phyloP scores from a whole-genome alignment of 768 basidiomycete genomes.

The Leccinum aurantiacum region DNA sequence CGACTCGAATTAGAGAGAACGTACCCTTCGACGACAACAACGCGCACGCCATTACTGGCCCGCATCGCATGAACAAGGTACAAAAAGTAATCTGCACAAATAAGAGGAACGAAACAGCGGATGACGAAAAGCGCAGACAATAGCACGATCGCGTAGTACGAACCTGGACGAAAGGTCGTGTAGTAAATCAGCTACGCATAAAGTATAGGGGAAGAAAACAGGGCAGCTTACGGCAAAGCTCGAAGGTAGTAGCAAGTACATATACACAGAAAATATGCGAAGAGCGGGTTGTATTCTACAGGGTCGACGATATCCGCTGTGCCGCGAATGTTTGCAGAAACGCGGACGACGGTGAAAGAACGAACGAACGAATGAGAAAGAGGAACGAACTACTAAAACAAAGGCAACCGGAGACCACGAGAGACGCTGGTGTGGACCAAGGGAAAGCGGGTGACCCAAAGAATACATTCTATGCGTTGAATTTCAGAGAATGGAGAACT shows the following conservation, averaged over 20 bases:
- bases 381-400: constrained; percentile 31
- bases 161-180: constrained; percentile 4
- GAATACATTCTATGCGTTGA: constrained; percentile 29
- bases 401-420: constrained; percentile 11
- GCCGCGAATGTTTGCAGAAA: constrained; percentile 7
- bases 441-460: constrained; percentile 15
- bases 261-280: constrained; percentile 32
- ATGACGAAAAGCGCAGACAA: constrained; percentile 10
- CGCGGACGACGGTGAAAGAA: constrained; percentile 6
- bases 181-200: constrained; percentile 24
- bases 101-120: constrained; percentile 8
- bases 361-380: constrained; percentile 6
- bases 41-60: not conserved
- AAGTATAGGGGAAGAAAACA: constrained; percentile 9
- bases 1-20: not conserved
- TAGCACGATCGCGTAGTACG: constrained; percentile 9
- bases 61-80: not conserved
- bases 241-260: constrained; percentile 22
- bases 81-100: not conserved
- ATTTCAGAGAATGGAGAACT: constrained; percentile 5
- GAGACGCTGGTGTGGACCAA: constrained; percentile 14
- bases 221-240: not conserved
- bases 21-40: not conserved
- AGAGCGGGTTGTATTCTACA: constrained; percentile 28
- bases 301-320: constrained; percentile 15